A percentile compares a stretch with the other conserved stretches of the same genome.
Conservation (phyloP, 345 rosid genomes). For the Turritis glabra region DNA sequence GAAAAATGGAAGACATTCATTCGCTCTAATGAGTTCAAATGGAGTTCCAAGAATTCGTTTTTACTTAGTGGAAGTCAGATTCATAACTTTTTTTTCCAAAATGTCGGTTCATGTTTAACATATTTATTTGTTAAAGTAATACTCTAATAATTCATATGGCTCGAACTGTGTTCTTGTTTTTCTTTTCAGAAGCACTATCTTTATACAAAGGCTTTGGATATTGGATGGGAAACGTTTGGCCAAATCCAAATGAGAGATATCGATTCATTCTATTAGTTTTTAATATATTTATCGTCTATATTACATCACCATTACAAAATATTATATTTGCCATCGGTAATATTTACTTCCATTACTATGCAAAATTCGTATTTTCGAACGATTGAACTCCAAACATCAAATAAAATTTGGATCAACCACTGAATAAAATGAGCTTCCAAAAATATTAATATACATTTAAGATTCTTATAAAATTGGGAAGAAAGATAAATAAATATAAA, state of each 20-base stretch:
- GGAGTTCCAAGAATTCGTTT: too few species aligned
- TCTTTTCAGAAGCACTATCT: too few species aligned
- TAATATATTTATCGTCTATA: not conserved
- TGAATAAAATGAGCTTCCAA: not conserved
- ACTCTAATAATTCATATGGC: too few species aligned
- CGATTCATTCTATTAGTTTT: not conserved
- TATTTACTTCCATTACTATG: not conserved
- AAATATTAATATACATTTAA: not conserved
- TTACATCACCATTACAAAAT: not conserved
- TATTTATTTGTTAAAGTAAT: not conserved
- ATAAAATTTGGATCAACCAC: not conserved
- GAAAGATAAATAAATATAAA: not conserved
- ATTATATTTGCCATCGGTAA: too few species aligned
- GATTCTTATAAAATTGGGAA: not conserved
- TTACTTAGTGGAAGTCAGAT: not conserved
- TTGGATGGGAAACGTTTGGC: too few species aligned
- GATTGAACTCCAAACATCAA: too few species aligned
- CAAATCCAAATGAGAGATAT: too few species aligned
- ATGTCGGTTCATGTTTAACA: not conserved
- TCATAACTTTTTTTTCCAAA: not conserved
- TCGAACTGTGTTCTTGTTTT: too few species aligned
- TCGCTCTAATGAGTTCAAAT: not conserved
- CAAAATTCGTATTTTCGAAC: not conserved
- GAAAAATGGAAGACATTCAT: not conserved
- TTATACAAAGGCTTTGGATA: too few species aligned